These are phyloP conservation scores for Phaeosphaeria sp. DNA, from an alignment of 2,329 filamentous ascomycete species.

Conservation along the genomic window DNA sequence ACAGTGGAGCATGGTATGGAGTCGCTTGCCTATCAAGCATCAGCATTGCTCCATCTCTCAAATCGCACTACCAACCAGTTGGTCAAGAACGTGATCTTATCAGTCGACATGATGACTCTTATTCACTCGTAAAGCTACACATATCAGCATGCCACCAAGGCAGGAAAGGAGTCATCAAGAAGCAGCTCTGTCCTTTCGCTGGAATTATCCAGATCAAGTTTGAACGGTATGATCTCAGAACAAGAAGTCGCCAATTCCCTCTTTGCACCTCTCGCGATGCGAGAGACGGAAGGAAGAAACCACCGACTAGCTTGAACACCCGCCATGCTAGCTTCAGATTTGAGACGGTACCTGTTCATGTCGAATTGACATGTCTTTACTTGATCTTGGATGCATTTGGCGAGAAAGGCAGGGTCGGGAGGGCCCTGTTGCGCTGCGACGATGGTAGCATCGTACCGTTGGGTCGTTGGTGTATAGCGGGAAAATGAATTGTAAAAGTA, in stretches of 20 bases:
- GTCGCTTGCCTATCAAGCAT: constrained; percentile 72
- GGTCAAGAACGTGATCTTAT: constrained; percentile 84
- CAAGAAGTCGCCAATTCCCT: constrained; percentile 8
- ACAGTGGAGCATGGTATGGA: constrained; percentile 79
- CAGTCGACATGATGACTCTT: constrained; percentile 69
- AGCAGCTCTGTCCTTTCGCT: constrained; percentile 87
- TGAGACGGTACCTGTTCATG: constrained; percentile 27
- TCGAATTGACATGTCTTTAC: constrained; percentile 10
- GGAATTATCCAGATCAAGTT: constrained; percentile 90
- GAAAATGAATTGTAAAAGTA: neutral
- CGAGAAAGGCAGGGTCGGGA: constrained; percentile 2
- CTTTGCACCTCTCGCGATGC: neutral
- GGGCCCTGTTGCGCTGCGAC: constrained; percentile 12
- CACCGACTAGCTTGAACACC: constrained; percentile 20
- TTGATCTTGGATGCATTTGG: constrained; percentile 12
- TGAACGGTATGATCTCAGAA: constrained; percentile 63
- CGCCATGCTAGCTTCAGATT: constrained; percentile 29
- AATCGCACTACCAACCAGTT: constrained; percentile 68
- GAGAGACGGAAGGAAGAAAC: neutral
- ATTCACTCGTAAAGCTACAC: constrained; percentile 44
- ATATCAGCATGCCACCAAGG: constrained; percentile 32
- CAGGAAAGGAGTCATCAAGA: constrained; percentile 51
- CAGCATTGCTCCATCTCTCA: constrained; percentile 9
- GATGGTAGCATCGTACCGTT: constrained; percentile 21
- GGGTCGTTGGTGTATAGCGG: neutral